Base-by-base conservation (phyloP, 305 asterid species). In the Salvia sclarea region DNA sequence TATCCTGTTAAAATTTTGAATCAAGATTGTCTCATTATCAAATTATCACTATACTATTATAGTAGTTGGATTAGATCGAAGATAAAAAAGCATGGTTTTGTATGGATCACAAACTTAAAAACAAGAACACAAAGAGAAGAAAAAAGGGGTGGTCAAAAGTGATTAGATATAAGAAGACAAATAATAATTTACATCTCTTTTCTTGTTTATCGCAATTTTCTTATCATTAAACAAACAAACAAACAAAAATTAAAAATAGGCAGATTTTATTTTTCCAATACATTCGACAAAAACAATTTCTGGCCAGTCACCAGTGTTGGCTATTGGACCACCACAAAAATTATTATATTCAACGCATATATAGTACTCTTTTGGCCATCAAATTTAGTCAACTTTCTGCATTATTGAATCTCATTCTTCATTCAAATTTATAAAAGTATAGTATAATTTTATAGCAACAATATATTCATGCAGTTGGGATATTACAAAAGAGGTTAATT, bases 241-340 rank as follows among this genome's bases (percentile, higher is more conserved):
- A 25, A 25, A 25, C 3, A 48, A 31, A 37, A n/a, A n/a, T n/a
- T 2, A 25, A 6, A 3, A 10, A 25, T 6, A 38, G 6, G 28
- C 18, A 13, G 54, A 18, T 41, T 33, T 40, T 54, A 22, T 43
- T 63, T 30, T 43, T 53, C 43, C 54, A 35, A 43, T 17, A 37
- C 47, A 35, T 73, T 33, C 41, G 78, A 58, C 68, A 33, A 58
- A 57, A 28, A 21, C 18, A 37, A n/a, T 17, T 8, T 41, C 30
- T 66, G 41, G n/a, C 49, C 50, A 1, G 31, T 31, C 31, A 61
- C 38, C 63, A 33, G 18, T 41, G 38, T 24, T 9, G 49, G 60
- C 47, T 16, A 20, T 47, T 45, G 74, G 71, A 16, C 75, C 62
- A 47, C 67, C 72, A 22, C 40, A 54, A 21, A 21, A 33, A 54